A percentile compares a stretch with the other conserved stretches of the same genome.
phyloP scores from a whole-genome alignment of 169 alveolate species.

The Perkinsus marinus region DNA sequence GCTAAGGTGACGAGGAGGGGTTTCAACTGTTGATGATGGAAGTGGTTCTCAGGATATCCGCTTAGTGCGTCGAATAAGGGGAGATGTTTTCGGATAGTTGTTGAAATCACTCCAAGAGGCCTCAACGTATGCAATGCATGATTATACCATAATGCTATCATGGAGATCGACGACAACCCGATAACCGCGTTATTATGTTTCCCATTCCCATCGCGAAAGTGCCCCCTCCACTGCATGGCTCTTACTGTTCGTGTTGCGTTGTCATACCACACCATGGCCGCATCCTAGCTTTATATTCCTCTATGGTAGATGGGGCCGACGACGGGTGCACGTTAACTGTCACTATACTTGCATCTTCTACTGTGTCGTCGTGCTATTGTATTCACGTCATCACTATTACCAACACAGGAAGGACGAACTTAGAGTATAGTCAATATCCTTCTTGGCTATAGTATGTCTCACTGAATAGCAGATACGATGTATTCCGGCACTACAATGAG shows the following conservation, averaged over 20 bases:
- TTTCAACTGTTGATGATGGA: not conserved
- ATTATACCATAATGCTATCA: not conserved
- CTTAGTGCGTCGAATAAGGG: not conserved
- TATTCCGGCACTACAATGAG: no score
- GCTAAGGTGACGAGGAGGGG: not conserved
- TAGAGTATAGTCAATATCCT: not conserved
- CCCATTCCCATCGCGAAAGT: no score
- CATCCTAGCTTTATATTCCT: not conserved
- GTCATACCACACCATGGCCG: not conserved
- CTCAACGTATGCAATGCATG: not conserved
- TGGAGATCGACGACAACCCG: no score
- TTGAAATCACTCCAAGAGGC: not conserved
- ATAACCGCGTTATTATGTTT: no score
- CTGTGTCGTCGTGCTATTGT: not conserved
- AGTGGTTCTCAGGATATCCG: not conserved
- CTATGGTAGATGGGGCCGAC: not conserved
- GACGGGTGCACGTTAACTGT: not conserved
- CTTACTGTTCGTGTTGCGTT: not conserved
- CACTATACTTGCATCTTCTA: not conserved
- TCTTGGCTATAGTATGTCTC: not conserved
- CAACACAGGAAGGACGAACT: not conserved
- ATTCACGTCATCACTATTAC: not conserved
- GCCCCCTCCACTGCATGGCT: no score
- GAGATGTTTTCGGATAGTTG: not conserved
- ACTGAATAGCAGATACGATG: not conserved